Conservation (phyloP, 345 rosid species). For the Citrus unshiu region DNA sequence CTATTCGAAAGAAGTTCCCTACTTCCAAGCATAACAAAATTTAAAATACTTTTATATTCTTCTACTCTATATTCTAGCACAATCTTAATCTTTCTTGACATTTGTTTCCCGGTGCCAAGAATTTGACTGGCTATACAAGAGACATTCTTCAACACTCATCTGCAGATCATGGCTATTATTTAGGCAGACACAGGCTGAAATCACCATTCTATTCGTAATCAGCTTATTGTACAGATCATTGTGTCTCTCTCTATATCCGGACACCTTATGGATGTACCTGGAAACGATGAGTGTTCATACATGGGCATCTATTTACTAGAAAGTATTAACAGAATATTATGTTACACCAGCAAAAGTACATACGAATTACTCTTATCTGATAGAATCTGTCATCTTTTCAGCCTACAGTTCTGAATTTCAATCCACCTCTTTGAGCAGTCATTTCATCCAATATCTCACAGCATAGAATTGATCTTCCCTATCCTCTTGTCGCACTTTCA, state of each 20-base stretch:
- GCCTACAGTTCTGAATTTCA: constrained; percentile 61
- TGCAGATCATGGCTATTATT: neutral
- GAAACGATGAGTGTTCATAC: constrained; percentile 10
- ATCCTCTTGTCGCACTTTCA: constrained; percentile 11
- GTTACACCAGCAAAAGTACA: neutral
- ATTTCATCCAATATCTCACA: constrained; percentile 73
- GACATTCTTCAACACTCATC: neutral
- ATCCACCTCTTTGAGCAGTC: constrained; percentile 76
- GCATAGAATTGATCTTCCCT: constrained; percentile 52
- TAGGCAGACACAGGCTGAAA: neutral
- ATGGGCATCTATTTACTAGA: neutral
- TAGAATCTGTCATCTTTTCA: constrained; percentile 41
- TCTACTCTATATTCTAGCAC: neutral
- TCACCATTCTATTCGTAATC: neutral
- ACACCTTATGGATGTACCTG: constrained; percentile 29
- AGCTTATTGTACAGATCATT: neutral
- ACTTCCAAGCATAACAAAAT: neutral
- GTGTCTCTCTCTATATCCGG: neutral
- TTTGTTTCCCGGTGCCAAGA: neutral
- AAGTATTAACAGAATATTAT: neutral
- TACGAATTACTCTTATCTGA: constrained; percentile 19
- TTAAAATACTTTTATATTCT: constrained; percentile 5
- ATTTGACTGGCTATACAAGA: neutral
- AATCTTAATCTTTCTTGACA: neutral
- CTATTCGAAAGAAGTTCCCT: constrained; percentile 2